phyloP scores from a whole-genome alignment of 2,329 filamentous ascomycete genomes.

The Pseudodiploospora longispora region DNA sequence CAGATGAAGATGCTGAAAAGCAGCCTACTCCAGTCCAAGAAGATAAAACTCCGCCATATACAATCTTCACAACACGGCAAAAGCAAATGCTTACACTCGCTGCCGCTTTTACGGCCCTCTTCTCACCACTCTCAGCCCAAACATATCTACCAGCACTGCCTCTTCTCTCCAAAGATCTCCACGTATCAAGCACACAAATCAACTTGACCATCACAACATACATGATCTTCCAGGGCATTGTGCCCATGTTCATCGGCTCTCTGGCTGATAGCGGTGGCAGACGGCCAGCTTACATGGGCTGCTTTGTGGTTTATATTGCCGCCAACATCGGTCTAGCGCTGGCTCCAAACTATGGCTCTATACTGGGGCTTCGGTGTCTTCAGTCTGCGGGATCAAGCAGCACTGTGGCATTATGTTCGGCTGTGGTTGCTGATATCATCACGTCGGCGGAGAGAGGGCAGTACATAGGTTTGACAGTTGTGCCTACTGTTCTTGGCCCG shows the following conservation, averaged over 20 bases:
- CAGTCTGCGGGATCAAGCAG: slow-evolving; percentile 52
- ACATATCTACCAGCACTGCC: slow-evolving; percentile 49
- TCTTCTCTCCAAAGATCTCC: slow-evolving; percentile 37
- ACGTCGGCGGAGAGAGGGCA: slow-evolving; percentile 54
- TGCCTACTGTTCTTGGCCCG: slow-evolving; percentile 40
- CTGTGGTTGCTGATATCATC: slow-evolving; percentile 55
- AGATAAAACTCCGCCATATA: slow-evolving; percentile 21
- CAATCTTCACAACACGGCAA: slow-evolving; percentile 29
- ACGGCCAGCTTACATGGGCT: slow-evolving; percentile 44
- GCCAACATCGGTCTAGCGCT: slow-evolving; percentile 47
- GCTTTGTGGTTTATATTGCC: slow-evolving; percentile 43
- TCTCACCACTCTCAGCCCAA: slow-evolving; percentile 39
- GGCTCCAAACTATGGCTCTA: slow-evolving; percentile 37
- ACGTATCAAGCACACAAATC: slow-evolving; percentile 33
- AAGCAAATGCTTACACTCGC: slow-evolving; percentile 34
- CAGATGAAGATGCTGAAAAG: slow-evolving; percentile 7
- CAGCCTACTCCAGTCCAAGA: slow-evolving; percentile 4
- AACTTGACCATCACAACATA: slow-evolving; percentile 48
- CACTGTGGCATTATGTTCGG: slow-evolving; percentile 49
- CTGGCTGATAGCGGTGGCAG: slow-evolving; percentile 47
- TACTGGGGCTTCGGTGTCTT: slow-evolving; percentile 46
- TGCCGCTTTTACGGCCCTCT: slow-evolving; percentile 31
- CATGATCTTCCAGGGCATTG: slow-evolving; percentile 53
- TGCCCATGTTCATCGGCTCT: slow-evolving; percentile 48
- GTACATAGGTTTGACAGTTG: slow-evolving; percentile 46